Conservation (phyloP, 2,329 filamentous ascomycete genomes). For the Davidsoniella neocaledoniae region DNA sequence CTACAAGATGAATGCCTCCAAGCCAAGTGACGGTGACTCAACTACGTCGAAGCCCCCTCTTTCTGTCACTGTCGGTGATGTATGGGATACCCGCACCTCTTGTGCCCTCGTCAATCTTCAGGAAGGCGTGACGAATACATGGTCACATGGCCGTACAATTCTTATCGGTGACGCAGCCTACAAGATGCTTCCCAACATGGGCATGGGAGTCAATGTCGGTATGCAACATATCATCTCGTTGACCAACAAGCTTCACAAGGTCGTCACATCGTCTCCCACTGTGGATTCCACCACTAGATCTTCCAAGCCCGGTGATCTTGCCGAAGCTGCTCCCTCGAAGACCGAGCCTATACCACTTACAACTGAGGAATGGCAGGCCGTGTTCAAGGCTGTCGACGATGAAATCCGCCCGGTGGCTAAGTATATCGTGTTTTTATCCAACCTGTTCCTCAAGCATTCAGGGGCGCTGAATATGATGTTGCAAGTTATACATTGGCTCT, state of each 20-base stretch:
- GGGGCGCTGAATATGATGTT: no score
- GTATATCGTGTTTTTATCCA: not conserved
- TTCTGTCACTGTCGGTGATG: not conserved
- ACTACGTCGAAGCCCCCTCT: no score
- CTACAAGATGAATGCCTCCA: no score
- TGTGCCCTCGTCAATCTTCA: conserved; percentile 19
- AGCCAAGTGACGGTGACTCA: no score
- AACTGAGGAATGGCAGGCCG: not conserved
- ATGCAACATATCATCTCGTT: conserved; percentile 17
- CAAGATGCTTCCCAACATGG: conserved; percentile 20
- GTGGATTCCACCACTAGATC: not conserved
- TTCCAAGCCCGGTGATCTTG: not conserved
- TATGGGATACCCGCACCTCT: conserved; percentile 1
- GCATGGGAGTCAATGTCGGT: conserved; percentile 20
- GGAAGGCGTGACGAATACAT: conserved; percentile 19
- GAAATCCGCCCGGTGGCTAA: not conserved
- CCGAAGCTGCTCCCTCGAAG: not conserved
- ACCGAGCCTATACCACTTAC: not conserved
- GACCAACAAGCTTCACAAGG: conserved; percentile 13
- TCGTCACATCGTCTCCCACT: not conserved
- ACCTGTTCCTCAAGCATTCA: no score
- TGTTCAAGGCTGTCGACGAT: not conserved
- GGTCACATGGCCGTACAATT: conserved; percentile 19
- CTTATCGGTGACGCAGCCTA: conserved; percentile 21
- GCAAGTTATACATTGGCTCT: no score